These are phyloP conservation scores for Leishmania gerbilli DNA, from an alignment of 208 protist species.

Conservation along the genomic window DNA sequence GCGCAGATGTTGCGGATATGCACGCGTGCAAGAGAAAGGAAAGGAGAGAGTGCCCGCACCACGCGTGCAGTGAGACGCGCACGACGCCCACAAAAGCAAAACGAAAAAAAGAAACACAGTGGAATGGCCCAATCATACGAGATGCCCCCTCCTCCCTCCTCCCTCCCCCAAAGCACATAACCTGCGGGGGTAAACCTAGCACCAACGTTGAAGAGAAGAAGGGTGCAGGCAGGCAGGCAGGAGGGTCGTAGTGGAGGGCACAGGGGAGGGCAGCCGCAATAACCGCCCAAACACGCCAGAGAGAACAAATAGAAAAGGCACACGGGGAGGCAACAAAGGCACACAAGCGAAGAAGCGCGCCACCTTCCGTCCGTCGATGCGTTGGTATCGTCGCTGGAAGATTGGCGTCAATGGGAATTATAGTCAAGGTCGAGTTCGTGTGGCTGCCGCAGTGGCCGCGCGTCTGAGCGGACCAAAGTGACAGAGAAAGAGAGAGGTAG, in stretches of 20 bases:
- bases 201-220: neutral
- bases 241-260: neutral
- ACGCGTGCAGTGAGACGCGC: too few relatives aligned
- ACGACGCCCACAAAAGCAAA: neutral
- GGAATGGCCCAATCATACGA: too few relatives aligned
- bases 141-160: too few relatives aligned
- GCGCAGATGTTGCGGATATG: neutral
- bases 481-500: neutral
- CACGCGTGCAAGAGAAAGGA: neutral
- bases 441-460: neutral
- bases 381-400: neutral
- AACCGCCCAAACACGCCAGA: neutral
- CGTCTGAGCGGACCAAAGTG: neutral
- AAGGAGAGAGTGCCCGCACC: neutral
- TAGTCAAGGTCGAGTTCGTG: neutral
- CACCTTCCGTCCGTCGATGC: neutral
- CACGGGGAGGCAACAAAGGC: neutral
- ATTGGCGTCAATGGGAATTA: neutral
- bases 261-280: neutral
- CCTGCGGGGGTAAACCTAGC: too few relatives aligned
- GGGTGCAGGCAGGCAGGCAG: neutral
- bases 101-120: neutral
- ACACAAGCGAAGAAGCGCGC: neutral
- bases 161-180: too few relatives aligned
- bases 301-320: slow-evolving; percentile 6